phyloP scores from a whole-genome alignment of 768 basidiomycete species.

The Panus rudis region DNA sequence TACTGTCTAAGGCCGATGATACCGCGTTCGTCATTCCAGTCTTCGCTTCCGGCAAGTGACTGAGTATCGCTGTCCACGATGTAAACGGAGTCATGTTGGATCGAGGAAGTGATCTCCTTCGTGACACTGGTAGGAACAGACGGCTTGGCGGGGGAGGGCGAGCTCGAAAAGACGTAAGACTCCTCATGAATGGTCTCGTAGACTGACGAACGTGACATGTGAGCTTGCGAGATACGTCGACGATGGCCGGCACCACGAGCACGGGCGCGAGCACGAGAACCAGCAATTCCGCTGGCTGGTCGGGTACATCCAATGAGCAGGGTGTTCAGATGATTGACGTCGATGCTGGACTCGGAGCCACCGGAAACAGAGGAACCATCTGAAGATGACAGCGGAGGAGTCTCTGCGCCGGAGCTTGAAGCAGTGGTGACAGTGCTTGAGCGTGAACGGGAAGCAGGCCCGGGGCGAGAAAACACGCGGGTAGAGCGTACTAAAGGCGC shows the following conservation, averaged over 20 bases:
- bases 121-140: conserved; percentile 4
- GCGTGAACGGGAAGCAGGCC: conserved; percentile 42
- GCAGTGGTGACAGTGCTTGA: conserved; percentile 57
- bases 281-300: conserved; percentile 33
- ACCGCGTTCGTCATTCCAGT: conserved; percentile 67
- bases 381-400: conserved; percentile 62
- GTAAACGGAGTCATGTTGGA: conserved; percentile 32
- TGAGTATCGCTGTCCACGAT: conserved; percentile 47
- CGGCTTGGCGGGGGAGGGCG: conserved; percentile 16
- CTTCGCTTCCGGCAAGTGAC: conserved; percentile 21
- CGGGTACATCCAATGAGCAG: conserved; percentile 50
- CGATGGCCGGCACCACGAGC: conserved; percentile 64
- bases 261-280: conserved; percentile 39
- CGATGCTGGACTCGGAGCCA: conserved; percentile 74
- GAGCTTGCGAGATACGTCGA: conserved; percentile 59
- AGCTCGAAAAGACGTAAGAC: conserved; percentile 27
- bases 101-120: conserved; percentile 4
- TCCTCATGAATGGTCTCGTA: conserved; percentile 84
- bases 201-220: conserved; percentile 57
- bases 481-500: conserved; percentile 26
- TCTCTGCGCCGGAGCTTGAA: conserved; percentile 58
- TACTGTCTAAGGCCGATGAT: conserved; percentile 58
- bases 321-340: conserved; percentile 53
- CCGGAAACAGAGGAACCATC: conserved; percentile 64
- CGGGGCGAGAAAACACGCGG: conserved; percentile 59